Percentiles rank a stretch among this genome's conserved stretches.
Evolutionary conservation across 73 alveolate species (phyloP).

Genomic region (Stentor roeselii): DNA sequence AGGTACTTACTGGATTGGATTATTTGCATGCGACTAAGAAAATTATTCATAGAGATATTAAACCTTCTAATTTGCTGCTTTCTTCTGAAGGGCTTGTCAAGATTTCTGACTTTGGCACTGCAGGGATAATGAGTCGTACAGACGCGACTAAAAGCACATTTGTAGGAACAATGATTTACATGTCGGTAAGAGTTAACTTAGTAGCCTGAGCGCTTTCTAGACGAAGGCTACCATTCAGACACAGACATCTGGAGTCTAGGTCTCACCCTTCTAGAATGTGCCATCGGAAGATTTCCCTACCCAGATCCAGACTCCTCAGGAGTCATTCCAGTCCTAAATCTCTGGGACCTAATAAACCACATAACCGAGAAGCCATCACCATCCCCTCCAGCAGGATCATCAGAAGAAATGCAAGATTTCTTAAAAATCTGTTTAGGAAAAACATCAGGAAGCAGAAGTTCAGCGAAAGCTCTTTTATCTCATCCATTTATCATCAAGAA

Average conservation of each 20-base stretch:
- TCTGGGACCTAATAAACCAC: conserved; percentile 52
- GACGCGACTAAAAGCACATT: conserved; percentile 36
- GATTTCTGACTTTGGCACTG: conserved; percentile 92
- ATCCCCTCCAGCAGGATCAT: conserved; percentile 34
- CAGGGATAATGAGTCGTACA: conserved; percentile 60
- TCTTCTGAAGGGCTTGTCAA: conserved; percentile 72
- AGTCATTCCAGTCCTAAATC: conserved; percentile 26
- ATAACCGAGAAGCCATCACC: conserved; percentile 37
- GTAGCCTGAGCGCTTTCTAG: conserved; percentile 95
- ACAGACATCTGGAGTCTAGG: conserved; percentile 97
- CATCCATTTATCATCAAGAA: conserved; percentile 21
- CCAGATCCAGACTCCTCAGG: conserved; percentile 42
- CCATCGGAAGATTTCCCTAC: conserved; percentile 89
- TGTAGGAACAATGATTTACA: conserved; percentile 91
- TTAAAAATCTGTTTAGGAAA: conserved; percentile 36
- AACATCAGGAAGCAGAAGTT: conserved; percentile 43
- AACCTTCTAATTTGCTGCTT: conserved; percentile 83
- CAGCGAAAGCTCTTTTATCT: conserved; percentile 35
- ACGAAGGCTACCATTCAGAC: conserved; percentile 76
- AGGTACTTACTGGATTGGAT: conserved; percentile 71
- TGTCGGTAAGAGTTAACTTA: too few relatives aligned
- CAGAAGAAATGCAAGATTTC: conserved; percentile 35
- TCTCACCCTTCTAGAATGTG: conserved; percentile 87
- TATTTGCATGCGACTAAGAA: conserved; percentile 75
- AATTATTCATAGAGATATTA: conserved; percentile 88